phyloP scores from a whole-genome alignment of 768 basidiomycete species.

The Cystofilobasidium capitatum region DNA sequence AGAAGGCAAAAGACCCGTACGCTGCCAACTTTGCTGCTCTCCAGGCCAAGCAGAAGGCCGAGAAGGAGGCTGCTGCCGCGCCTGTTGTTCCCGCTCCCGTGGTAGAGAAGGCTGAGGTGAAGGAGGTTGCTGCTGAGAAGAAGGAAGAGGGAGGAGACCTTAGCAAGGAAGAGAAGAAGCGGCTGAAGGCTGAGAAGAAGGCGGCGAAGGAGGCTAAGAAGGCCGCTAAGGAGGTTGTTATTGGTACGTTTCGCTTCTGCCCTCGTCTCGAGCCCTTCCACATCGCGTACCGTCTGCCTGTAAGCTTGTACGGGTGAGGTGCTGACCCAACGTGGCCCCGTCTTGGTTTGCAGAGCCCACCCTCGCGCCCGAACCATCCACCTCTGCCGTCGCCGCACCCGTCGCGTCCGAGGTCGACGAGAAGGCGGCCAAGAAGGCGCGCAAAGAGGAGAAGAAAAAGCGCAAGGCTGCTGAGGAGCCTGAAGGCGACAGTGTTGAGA shows the following conservation, averaged over 20 bases:
- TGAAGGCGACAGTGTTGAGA: not conserved
- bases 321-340: not conserved
- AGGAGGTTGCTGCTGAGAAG: too few species aligned
- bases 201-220: slow-evolving; percentile 11
- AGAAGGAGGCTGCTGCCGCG: slow-evolving; percentile 9
- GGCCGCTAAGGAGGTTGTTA: not conserved
- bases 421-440: slow-evolving; percentile 4
- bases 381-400: not conserved
- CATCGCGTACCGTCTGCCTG: too few species aligned
- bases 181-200: slow-evolving; percentile 1
- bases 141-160: slow-evolving; percentile 2
- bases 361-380: not conserved
- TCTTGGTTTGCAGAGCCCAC: not conserved
- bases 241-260: not conserved
- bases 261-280: too few species aligned
- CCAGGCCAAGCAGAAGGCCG: slow-evolving; percentile 8
- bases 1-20: slow-evolving; percentile 25
- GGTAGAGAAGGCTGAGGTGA: not conserved
- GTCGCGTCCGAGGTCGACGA: not conserved
- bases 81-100: not conserved
- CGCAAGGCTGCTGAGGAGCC: slow-evolving; percentile 16
- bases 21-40: slow-evolving; percentile 22
- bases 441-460: slow-evolving; percentile 9
- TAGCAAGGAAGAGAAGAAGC: not conserved
- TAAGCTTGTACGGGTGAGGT: not conserved